phyloP scores from a whole-genome alignment of 2,329 filamentous ascomycete genomes.

The Cercospora canescens region DNA sequence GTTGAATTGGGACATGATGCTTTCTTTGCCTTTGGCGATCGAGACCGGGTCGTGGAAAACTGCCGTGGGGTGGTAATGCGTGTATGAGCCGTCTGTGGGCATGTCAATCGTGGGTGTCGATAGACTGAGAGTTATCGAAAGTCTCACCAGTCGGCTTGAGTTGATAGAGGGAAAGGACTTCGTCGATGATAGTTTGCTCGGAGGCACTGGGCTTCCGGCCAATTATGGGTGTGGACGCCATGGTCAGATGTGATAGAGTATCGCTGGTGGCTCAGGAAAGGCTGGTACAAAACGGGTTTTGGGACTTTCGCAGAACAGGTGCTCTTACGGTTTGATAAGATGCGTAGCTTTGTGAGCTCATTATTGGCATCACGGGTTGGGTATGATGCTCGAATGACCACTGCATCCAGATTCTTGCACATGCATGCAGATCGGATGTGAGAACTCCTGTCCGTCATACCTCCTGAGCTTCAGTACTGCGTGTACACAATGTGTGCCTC shows the following conservation, averaged over 20 bases:
- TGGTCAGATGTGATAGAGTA: neutral
- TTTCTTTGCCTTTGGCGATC: conserved; percentile 29
- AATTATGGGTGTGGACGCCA: conserved; percentile 8
- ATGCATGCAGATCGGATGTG: neutral
- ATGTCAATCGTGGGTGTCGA: neutral
- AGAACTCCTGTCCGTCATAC: no score
- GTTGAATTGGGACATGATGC: conserved; percentile 32
- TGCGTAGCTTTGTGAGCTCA: neutral
- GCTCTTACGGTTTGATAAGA: neutral
- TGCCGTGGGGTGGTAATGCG: conserved; percentile 28
- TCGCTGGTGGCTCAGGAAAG: neutral
- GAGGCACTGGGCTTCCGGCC: conserved; percentile 20
- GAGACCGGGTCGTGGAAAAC: conserved; percentile 33
- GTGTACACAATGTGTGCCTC: no score
- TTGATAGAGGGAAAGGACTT: conserved; percentile 30
- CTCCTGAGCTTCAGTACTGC: no score
- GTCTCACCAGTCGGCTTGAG: conserved; percentile 19
- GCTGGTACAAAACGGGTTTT: neutral
- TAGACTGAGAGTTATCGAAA: neutral
- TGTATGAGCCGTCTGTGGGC: conserved; percentile 22
- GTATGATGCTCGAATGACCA: neutral
- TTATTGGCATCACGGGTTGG: neutral
- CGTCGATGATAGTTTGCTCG: conserved; percentile 27
- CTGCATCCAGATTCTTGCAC: neutral
- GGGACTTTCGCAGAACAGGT: neutral